Percentiles rank a stretch among this genome's conserved stretches.
Conservation (phyloP, 2,329 filamentous ascomycete genomes). For the Mycosphaerella sp. region DNA sequence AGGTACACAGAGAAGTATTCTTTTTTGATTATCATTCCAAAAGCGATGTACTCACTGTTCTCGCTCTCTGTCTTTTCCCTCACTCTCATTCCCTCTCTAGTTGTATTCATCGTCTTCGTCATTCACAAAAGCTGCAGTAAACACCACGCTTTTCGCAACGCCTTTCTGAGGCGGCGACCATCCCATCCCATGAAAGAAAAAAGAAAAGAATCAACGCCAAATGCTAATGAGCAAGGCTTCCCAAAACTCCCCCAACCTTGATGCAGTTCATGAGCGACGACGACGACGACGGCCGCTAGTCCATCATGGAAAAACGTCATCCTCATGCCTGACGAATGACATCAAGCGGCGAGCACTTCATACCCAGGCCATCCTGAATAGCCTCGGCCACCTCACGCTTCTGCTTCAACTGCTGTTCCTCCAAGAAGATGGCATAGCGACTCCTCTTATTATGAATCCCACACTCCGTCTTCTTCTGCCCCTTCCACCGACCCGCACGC, state of each 20-base stretch:
- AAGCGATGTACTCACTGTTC: too few species aligned
- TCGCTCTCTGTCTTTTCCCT: neutral
- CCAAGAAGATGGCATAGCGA: constrained; percentile 79
- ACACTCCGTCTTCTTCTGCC: constrained; percentile 91
- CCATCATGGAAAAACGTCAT: neutral
- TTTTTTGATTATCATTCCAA: neutral
- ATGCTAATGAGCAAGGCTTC: constrained; percentile 1
- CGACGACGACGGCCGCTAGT: neutral
- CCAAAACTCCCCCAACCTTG: neutral
- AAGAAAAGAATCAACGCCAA: neutral
- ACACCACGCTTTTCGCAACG: constrained; percentile 2
- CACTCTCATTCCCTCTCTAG: neutral
- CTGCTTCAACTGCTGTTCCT: constrained; percentile 65
- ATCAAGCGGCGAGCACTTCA: constrained; percentile 29
- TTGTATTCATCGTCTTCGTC: neutral
- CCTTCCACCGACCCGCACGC: constrained; percentile 94
- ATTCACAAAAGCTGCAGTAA: neutral
- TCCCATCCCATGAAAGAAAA: neutral
- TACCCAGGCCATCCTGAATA: constrained; percentile 32
- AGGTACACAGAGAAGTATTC: constrained; percentile 10
- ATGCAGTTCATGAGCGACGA: constrained; percentile 8
- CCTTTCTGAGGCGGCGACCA: constrained; percentile 3
- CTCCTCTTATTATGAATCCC: constrained; percentile 98
- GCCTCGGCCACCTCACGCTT: constrained; percentile 47
- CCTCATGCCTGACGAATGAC: constrained; percentile 28